phyloP scores from a whole-genome alignment of 768 basidiomycete genomes.

The Kwoniella europaea region DNA sequence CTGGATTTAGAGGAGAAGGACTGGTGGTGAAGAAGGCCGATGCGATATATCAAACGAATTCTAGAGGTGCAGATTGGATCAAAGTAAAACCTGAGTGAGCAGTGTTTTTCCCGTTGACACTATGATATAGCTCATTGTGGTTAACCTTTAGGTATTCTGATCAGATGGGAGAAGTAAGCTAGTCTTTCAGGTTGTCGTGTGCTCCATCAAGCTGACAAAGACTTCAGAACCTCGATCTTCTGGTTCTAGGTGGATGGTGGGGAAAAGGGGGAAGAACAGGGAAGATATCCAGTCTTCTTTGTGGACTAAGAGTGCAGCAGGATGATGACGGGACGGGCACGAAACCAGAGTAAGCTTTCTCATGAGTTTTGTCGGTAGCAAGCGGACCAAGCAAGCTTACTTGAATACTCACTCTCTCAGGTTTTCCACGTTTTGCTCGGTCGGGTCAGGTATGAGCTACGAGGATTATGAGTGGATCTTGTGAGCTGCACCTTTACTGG shows the following conservation, averaged over 20 bases:
- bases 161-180: constrained; percentile 54
- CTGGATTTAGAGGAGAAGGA: constrained; percentile 75
- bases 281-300: constrained; percentile 84
- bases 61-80: constrained; percentile 88
- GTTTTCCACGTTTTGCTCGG: constrained; percentile 83
- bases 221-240: constrained; percentile 80
- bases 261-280: constrained; percentile 85
- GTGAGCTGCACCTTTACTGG: constrained; percentile 38
- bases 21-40: constrained; percentile 86
- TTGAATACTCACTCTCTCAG: constrained; percentile 58
- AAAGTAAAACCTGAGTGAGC: constrained; percentile 67
- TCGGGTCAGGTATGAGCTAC: constrained; percentile 86
- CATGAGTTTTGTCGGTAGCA: background rate
- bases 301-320: constrained; percentile 82
- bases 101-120: background rate
- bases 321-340: constrained; percentile 63
- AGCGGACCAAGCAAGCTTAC: background rate
- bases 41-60: constrained; percentile 81
- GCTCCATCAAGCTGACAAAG: constrained; percentile 60
- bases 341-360: constrained; percentile 64
- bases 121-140: background rate
- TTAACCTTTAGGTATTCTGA: constrained; percentile 50
- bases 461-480: constrained; percentile 82
- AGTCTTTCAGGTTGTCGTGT: background rate
- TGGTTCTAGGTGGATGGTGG: constrained; percentile 89